Evolutionary conservation across 768 basidiomycete genomes (phyloP).

Genomic region (Lactarius trivialis): DNA sequence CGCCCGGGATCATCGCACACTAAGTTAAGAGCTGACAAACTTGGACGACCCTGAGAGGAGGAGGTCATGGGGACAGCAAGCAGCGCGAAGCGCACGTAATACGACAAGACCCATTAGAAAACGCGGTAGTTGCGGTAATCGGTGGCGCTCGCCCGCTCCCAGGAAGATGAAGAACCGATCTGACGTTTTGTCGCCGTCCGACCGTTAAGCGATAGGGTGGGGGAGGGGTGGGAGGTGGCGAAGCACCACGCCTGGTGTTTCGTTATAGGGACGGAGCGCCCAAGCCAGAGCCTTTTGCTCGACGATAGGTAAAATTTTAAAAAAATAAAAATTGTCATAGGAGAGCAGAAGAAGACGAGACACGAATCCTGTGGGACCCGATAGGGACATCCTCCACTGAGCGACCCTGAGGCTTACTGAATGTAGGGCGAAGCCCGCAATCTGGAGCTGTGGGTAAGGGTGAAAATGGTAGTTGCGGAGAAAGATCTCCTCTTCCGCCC

Average conservation of each 20-base stretch:
- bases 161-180: conserved; percentile 16
- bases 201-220: conserved; percentile 16
- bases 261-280: conserved; percentile 18
- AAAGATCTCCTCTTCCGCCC: background rate
- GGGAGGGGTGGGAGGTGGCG: conserved; percentile 1
- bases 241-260: conserved; percentile 12
- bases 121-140: conserved; percentile 9
- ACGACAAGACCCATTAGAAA: conserved; percentile 6
- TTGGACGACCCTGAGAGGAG: background rate
- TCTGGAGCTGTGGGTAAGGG: background rate
- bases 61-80: conserved; percentile 18
- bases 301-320: background rate
- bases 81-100: conserved; percentile 13
- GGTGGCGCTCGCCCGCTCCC: conserved; percentile 19
- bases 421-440: background rate
- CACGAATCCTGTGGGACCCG: background rate
- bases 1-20: background rate
- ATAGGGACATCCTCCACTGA: background rate
- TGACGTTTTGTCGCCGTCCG: conserved; percentile 14
- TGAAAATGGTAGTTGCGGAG: background rate
- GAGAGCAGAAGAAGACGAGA: background rate
- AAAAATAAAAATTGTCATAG: conserved; percentile 7
- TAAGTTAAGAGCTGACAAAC: background rate
- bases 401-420: conserved; percentile 1
- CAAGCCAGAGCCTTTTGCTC: background rate